Evolutionary conservation across 208 protist genomes (phyloP).

Genomic region (Trypanosoma platydactyli): DNA sequence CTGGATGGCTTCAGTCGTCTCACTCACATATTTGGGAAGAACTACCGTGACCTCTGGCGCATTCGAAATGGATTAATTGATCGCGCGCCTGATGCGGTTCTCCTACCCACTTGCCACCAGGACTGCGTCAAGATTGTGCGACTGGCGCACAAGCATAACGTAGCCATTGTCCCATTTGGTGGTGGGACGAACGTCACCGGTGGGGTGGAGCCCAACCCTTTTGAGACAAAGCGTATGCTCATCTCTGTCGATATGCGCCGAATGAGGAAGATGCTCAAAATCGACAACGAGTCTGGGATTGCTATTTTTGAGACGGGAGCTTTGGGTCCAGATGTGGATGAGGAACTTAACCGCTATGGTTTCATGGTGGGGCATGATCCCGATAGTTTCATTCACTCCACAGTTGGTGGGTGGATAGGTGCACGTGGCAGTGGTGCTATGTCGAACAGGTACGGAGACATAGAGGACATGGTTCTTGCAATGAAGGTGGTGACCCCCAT

Average conservation of each 20-base stretch:
- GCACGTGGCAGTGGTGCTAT: conserved; percentile 94
- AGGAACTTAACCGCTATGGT: conserved; percentile 81
- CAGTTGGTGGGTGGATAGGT: conserved; percentile 94
- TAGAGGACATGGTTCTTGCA: conserved; percentile 92
- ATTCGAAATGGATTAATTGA: conserved; percentile 86
- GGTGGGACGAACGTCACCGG: conserved; percentile 94
- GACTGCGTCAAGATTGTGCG: conserved; percentile 87
- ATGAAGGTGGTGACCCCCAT: conserved; percentile 92
- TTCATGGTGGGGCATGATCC: conserved; percentile 94
- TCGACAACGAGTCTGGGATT: conserved; percentile 84
- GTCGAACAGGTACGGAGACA: conserved; percentile 95
- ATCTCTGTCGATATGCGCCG: conserved; percentile 93
- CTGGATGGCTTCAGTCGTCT: conserved; percentile 77
- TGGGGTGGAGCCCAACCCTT: conserved; percentile 86
- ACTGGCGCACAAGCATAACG: conserved; percentile 89
- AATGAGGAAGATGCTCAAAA: conserved; percentile 87
- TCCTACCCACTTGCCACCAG: conserved; percentile 85
- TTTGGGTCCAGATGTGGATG: conserved; percentile 88
- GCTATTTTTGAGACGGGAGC: conserved; percentile 91
- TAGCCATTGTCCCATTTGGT: conserved; percentile 93
- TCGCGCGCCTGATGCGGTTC: conserved; percentile 88
- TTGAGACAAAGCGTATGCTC: conserved; percentile 87
- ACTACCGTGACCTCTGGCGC: conserved; percentile 92
- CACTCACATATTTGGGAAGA: conserved; percentile 90
- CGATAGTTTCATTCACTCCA: conserved; percentile 93